A percentile compares a stretch with the other conserved stretches of the same genome.
phyloP scores from a whole-genome alignment of 2,329 filamentous ascomycete genomes.

The Elsinoe batatas region DNA sequence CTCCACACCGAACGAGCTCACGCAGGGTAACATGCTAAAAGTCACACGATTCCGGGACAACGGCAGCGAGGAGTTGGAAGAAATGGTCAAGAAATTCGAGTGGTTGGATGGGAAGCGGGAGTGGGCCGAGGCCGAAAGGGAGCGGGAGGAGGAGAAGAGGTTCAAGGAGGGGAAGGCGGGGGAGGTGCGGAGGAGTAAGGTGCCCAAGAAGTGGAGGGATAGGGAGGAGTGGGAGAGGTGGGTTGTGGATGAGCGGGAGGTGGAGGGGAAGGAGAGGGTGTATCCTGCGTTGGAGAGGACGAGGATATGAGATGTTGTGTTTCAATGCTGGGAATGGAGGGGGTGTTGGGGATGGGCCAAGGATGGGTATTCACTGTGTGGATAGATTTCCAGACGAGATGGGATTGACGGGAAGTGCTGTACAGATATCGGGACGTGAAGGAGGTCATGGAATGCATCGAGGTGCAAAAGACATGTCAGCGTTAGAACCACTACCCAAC shows the following conservation, averaged over 20 bases:
- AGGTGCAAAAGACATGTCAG: background rate
- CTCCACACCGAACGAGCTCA: constrained; percentile 57
- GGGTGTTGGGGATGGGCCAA: background rate
- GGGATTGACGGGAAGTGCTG: no score
- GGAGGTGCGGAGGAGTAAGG: constrained; percentile 36
- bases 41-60: constrained; percentile 64
- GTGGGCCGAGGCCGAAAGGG: constrained; percentile 8
- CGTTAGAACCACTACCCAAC: background rate
- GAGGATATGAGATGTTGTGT: background rate
- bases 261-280: constrained; percentile 11
- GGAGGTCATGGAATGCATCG: background rate
- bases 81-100: constrained; percentile 41
- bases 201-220: constrained; percentile 26
- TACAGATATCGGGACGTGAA: no score
- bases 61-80: constrained; percentile 58
- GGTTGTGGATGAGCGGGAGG: constrained; percentile 1
- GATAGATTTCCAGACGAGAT: background rate
- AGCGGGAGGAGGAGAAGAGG: constrained; percentile 27
- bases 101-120: constrained; percentile 25
- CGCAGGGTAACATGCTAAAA: constrained; percentile 69
- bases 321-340: background rate
- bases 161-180: constrained; percentile 40
- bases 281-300: constrained; percentile 6
- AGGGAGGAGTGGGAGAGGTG: constrained; percentile 31
- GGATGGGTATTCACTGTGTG: no score